Base-by-base conservation (phyloP, 2,329 filamentous ascomycete genomes). In the Alternaria arbusti region DNA sequence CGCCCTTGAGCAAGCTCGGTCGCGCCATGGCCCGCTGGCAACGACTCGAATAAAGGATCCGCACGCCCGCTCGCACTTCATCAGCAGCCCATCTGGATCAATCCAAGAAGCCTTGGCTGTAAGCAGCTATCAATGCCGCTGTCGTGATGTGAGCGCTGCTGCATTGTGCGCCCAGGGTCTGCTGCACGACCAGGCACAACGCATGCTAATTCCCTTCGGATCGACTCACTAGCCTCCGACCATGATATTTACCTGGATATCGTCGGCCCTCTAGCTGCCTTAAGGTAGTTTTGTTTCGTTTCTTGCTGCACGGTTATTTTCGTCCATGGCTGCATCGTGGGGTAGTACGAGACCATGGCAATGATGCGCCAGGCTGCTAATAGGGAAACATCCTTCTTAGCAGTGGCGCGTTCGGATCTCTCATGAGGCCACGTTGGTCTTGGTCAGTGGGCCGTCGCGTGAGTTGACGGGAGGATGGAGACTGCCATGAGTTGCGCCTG, bases 281-380 rank as follows among this genome's bases (percentile, higher is more conserved):
- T 23, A 36, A 59, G 73, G 11, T 57, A 66, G 51, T 68, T 72
- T 58, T 56, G 72, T 74, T 74, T 74, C 63, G 64, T 69, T 72
- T 68, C 61, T 40, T 58, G 64, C 57, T 61, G 61, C 62, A 70
- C 58, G 65, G 55, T 74, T 78, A 77, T 74, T 74, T 76, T 74
- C 69, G 73, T 66, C 61, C 60, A 49, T 57, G 68, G 61, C 64
- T 67, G 58, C 67, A 64, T 68, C 61, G 66, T 66, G 65, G 68
- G 57, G 66, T 66, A 50, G 56, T 20, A 62, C 63, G 11, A 32
- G 22, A 25, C 17, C 44, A 50, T 46, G 17, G 25, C 28, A 59
- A 25, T 50, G 63, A 59, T 49, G 64, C 65, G 15, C 51, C 30
- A 56, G 28, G 7, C 49, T 23, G 20, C 44, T 23, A 46, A 46